Conservation (phyloP, 805 yeast genomes). For the Starmerella apicola region DNA sequence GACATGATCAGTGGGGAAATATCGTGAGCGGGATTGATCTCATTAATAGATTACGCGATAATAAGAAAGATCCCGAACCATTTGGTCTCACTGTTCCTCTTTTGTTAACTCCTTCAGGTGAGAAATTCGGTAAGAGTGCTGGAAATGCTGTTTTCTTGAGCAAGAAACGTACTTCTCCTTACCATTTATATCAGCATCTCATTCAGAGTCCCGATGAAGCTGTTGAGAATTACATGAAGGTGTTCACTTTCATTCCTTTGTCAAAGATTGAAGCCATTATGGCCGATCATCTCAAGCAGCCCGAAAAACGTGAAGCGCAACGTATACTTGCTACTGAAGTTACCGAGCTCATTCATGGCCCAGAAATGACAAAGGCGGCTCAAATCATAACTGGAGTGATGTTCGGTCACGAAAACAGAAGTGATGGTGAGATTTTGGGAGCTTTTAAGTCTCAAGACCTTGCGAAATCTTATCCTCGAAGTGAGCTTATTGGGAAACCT, state of each 20-base stretch:
- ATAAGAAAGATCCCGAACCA: slow-evolving; percentile 23
- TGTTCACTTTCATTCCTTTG: slow-evolving; percentile 68
- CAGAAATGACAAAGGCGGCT: slow-evolving; percentile 58
- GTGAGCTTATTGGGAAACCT: slow-evolving; percentile 31
- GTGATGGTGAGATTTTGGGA: slow-evolving; percentile 34
- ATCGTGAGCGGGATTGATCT: slow-evolving; percentile 92
- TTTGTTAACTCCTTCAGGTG: slow-evolving; percentile 77
- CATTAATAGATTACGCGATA: slow-evolving; percentile 44
- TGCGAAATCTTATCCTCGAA: slow-evolving; percentile 30
- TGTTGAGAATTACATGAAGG: slow-evolving; percentile 52
- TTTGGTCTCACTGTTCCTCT: slow-evolving; percentile 85
- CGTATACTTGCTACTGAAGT: slow-evolving; percentile 68
- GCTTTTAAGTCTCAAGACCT: slow-evolving; percentile 52
- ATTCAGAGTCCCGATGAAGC: slow-evolving; percentile 55
- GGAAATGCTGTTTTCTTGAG: slow-evolving; percentile 92
- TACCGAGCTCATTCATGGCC: slow-evolving; percentile 78
- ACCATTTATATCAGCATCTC: slow-evolving; percentile 74
- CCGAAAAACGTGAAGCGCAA: slow-evolving; percentile 64
- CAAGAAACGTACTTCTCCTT: slow-evolving; percentile 60
- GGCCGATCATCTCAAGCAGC: slow-evolving; percentile 40
- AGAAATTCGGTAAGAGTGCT: slow-evolving; percentile 91
- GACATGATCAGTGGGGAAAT: slow-evolving; percentile 97
- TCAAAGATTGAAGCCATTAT: slow-evolving; percentile 44
- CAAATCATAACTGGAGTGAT: slow-evolving; percentile 53
- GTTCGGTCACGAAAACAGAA: slow-evolving; percentile 44